A percentile compares a stretch with the other conserved stretches of the same genome.
Evolutionary conservation across 768 basidiomycete genomes (phyloP).

Genomic region (Hypholoma fasciculare): DNA sequence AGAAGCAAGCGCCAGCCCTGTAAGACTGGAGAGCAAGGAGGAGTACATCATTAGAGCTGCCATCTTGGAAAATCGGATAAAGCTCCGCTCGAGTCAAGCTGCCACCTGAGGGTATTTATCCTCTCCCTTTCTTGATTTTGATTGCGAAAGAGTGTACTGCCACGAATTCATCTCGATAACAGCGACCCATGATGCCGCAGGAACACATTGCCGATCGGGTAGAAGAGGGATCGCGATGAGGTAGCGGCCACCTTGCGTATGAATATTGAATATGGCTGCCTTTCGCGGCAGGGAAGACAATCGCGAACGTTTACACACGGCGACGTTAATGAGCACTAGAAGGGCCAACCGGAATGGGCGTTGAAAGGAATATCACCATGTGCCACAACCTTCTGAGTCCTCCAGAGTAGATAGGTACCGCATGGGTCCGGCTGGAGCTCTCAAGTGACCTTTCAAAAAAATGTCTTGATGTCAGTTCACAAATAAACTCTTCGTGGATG

Average conservation of each 20-base stretch:
- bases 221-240: not conserved
- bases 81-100: not conserved
- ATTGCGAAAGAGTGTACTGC: not conserved
- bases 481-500: not conserved
- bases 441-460: not conserved
- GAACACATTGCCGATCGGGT: not conserved
- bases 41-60: conserved; percentile 5
- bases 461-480: not conserved
- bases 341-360: not conserved
- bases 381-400: not conserved
- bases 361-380: not conserved
- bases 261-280: not conserved
- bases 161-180: not conserved
- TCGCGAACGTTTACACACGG: not conserved
- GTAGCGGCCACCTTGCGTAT: not conserved
- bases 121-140: not conserved
- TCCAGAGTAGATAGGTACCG: not conserved
- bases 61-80: not conserved
- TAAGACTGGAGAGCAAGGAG: not conserved
- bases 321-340: not conserved
- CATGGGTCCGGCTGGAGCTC: not conserved
- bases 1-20: conserved; percentile 1
- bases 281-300: not conserved
- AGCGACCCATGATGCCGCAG: conserved; percentile 1
- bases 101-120: not conserved